phyloP scores from a whole-genome alignment of 164 flowering plant species.

The Berberis vulgaris region DNA sequence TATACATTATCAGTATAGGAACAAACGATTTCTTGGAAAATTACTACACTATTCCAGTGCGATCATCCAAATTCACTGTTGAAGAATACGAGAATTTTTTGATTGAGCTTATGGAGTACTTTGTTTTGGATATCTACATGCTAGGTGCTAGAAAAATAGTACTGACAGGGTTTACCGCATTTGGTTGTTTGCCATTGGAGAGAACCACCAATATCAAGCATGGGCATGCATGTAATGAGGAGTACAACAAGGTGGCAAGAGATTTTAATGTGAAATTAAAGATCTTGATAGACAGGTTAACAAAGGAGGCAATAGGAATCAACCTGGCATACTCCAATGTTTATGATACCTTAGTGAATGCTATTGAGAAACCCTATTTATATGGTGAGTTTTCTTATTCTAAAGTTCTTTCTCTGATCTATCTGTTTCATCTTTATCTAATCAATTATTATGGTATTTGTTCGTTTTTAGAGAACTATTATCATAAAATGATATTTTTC shows the following conservation, averaged over 20 bases:
- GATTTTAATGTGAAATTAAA: not conserved
- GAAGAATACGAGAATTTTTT: conserved; percentile 5
- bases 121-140: conserved; percentile 3
- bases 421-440: not conserved
- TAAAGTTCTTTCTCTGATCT: not conserved
- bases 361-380: not conserved
- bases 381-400: not conserved
- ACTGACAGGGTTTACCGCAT: not conserved
- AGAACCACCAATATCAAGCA: not conserved
- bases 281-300: not conserved
- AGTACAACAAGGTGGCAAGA: not conserved
- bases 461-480: not conserved
- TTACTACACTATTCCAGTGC: not conserved
- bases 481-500: not conserved
- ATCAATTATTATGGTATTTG: not conserved
- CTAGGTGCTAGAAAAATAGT: conserved; percentile 10
- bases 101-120: not conserved
- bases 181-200: conserved; percentile 7
- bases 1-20: conserved; percentile 2
- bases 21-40: conserved; percentile 8
- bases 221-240: not conserved
- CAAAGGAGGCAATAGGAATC: not conserved
- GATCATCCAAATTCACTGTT: conserved; percentile 1
- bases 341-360: not conserved
- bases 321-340: not conserved